Conservation (phyloP, 805 yeast species). For the Yarrowia sp. region DNA sequence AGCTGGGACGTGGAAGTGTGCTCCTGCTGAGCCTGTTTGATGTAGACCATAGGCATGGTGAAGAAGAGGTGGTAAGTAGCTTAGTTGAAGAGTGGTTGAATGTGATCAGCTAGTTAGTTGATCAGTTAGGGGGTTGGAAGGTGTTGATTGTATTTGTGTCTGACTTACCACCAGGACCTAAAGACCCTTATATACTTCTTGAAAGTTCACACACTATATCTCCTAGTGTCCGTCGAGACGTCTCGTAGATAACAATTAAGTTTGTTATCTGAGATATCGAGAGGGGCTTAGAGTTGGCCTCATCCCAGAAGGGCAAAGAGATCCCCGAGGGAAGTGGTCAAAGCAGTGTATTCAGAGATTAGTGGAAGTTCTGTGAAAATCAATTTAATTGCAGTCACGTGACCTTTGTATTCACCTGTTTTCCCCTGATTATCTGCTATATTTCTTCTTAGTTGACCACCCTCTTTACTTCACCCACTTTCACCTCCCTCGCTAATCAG, state of each 20-base stretch:
- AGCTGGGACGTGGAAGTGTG: constrained; percentile 51
- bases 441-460: too few species aligned
- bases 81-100: constrained; percentile 45
- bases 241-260: constrained; percentile 1
- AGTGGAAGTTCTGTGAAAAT: too few species aligned
- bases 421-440: background rate
- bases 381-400: background rate
- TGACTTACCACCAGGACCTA: too few species aligned
- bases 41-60: constrained; percentile 43
- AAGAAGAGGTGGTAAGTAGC: constrained; percentile 60
- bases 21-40: constrained; percentile 33
- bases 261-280: constrained; percentile 7
- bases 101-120: too few species aligned
- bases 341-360: too few species aligned
- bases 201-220: too few species aligned
- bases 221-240: too few species aligned
- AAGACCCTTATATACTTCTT: constrained; percentile 7
- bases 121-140: too few species aligned
- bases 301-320: constrained; percentile 16
- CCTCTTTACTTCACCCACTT: too few species aligned
- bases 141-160: too few species aligned
- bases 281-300: constrained; percentile 29
- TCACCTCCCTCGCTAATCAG: background rate
- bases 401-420: background rate
- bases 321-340: too few species aligned